Conservation (phyloP, 2,329 filamentous ascomycete genomes). For the Botryotinia narcissicola region DNA sequence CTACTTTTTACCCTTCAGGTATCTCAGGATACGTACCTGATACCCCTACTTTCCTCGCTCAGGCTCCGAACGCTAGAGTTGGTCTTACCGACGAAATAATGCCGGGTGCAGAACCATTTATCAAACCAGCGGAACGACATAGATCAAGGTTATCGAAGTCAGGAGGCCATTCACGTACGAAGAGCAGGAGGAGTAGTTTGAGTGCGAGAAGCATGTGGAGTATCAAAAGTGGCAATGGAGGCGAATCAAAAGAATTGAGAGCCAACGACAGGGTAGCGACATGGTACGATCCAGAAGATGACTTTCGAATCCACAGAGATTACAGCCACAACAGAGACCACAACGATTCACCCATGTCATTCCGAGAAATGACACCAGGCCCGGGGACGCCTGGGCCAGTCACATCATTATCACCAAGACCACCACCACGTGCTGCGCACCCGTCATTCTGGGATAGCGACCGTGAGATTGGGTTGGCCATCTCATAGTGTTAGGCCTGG, state of each 20-base stretch:
- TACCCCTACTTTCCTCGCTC: conserved; percentile 51
- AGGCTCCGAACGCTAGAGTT: conserved; percentile 60
- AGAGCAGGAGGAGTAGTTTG: conserved; percentile 36
- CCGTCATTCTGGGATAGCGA: conserved; percentile 15
- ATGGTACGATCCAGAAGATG: conserved; percentile 34
- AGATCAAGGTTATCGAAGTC: conserved; percentile 53
- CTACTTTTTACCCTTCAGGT: conserved; percentile 26
- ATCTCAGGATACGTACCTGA: conserved; percentile 35
- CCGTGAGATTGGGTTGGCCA: conserved; percentile 17
- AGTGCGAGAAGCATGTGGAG: conserved; percentile 36
- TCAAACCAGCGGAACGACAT: conserved; percentile 52
- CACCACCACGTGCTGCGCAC: conserved; percentile 2
- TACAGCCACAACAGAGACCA: conserved; percentile 23
- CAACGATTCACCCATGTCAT: conserved; percentile 27
- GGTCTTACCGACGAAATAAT: conserved; percentile 61
- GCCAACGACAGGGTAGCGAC: conserved; percentile 25
- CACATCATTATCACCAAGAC: conserved; percentile 14
- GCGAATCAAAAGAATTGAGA: conserved; percentile 23
- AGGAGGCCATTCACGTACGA: conserved; percentile 33
- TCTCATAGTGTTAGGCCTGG: conserved; percentile 18
- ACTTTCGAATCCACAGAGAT: conserved; percentile 24
- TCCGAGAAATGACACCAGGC: conserved; percentile 5
- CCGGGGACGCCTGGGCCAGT: not conserved
- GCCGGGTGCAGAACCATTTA: conserved; percentile 59
- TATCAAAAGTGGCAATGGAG: conserved; percentile 24